These are phyloP conservation scores for Diplogelasinospora grovesii DNA, from an alignment of 495 filamentous ascomycete genomes.

Conservation along the genomic window DNA sequence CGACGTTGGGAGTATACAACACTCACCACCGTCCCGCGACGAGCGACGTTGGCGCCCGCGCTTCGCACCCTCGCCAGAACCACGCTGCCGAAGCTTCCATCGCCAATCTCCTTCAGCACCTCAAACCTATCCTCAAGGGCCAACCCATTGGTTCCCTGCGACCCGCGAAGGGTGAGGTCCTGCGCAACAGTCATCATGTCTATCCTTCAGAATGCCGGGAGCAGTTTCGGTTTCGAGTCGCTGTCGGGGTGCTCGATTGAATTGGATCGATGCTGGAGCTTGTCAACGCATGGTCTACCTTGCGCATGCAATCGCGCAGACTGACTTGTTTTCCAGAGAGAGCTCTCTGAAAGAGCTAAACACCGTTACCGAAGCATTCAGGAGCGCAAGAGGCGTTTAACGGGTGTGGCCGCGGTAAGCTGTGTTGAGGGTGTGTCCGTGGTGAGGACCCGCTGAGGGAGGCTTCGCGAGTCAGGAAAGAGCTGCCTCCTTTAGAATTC, in stretches of 20 bases:
- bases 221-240: too few relatives aligned
- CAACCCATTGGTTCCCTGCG: conserved; percentile 34
- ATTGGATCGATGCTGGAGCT: neutral
- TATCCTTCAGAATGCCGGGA: conserved; percentile 1
- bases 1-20: neutral
- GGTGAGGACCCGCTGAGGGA: neutral
- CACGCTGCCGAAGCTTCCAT: conserved; percentile 98
- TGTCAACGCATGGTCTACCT: conserved; percentile 6
- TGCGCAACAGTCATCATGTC: conserved; percentile 62
- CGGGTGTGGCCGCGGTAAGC: neutral
- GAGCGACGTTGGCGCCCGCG: conserved; percentile 80
- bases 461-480: conserved; percentile 1
- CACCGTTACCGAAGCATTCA: conserved; percentile 33
- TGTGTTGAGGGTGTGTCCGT: neutral
- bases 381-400: conserved; percentile 1
- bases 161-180: conserved; percentile 53
- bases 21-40: conserved; percentile 86
- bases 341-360: conserved; percentile 29
- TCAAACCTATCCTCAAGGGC: conserved; percentile 85
- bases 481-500: too few relatives aligned
- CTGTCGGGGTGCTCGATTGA: neutral
- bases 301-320: conserved; percentile 8
- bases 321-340: conserved; percentile 7
- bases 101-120: conserved; percentile 94
- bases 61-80: conserved; percentile 84